Evolutionary conservation across 805 yeast species (phyloP).

Genomic region (Wickerhamomyces mucosus): DNA sequence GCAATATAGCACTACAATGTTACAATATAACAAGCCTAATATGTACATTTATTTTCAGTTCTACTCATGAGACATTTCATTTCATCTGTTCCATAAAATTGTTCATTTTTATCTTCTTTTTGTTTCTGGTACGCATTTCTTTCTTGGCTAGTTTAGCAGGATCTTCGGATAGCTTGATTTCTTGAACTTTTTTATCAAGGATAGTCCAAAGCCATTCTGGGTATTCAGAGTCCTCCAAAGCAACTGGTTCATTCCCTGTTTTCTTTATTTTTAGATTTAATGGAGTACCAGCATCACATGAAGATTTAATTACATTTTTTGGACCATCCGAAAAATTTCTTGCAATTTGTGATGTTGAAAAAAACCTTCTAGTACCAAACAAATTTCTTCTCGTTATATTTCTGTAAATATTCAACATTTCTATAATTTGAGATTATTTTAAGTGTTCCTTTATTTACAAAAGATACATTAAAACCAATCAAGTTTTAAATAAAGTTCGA

Average conservation of each 20-base stretch:
- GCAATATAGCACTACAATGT: too few species aligned
- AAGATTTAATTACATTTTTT: constrained; percentile 25
- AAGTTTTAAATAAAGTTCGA: too few species aligned
- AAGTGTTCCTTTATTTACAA: too few species aligned
- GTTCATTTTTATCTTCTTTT: constrained; percentile 61
- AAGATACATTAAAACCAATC: too few species aligned
- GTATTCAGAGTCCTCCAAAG: constrained; percentile 78
- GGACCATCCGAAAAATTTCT: constrained; percentile 8
- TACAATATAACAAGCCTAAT: too few species aligned
- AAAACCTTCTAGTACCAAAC: constrained; percentile 10
- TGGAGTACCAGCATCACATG: constrained; percentile 64
- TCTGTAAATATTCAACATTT: constrained; percentile 7
- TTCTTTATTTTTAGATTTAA: constrained; percentile 67
- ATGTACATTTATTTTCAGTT: too few species aligned
- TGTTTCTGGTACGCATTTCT: constrained; percentile 57
- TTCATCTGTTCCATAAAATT: constrained; percentile 57
- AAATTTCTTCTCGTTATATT: too few species aligned
- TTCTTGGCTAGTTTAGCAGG: constrained; percentile 64
- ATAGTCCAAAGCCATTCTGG: constrained; percentile 94
- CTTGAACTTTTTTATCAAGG: constrained; percentile 57
- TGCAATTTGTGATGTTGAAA: constrained; percentile 8
- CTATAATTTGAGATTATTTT: too few species aligned
- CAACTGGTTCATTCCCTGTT: constrained; percentile 80
- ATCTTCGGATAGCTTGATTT: constrained; percentile 43
- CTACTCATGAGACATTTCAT: background rate